Evolutionary conservation across 225 moss, liverwort and hornwort genomes (phyloP).

Genomic region (Asterella californica): DNA sequence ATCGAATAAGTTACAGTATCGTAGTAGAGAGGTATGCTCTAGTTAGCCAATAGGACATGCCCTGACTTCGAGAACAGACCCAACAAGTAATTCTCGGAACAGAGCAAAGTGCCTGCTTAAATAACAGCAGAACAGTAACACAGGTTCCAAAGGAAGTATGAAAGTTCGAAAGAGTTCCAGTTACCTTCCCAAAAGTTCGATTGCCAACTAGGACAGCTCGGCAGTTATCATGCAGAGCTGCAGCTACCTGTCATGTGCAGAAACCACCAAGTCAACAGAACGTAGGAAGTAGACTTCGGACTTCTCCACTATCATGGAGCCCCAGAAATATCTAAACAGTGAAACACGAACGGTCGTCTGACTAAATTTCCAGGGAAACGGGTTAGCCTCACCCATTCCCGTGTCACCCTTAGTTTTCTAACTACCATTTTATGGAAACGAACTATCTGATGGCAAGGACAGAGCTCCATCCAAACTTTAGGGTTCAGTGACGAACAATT

Average conservation of each 20-base stretch:
- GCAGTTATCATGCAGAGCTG: conserved; percentile 88
- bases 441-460: not conserved
- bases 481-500: conserved; percentile 50
- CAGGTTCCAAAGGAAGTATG: too few species aligned
- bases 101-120: not conserved
- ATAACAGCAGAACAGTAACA: not conserved
- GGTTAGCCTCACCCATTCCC: not conserved
- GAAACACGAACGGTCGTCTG: not conserved
- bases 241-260: conserved; percentile 61
- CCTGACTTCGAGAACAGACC: not conserved
- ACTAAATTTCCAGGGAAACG: not conserved
- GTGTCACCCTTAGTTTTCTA: not conserved
- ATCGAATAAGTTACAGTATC: not conserved
- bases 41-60: not conserved
- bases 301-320: not conserved
- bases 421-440: too few species aligned
- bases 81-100: not conserved
- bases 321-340: not conserved
- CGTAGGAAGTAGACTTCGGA: not conserved
- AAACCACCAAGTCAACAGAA: not conserved
- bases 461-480: not conserved
- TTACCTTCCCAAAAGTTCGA: conserved; percentile 89
- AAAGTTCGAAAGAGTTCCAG: not conserved
- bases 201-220: conserved; percentile 74
- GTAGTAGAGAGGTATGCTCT: too few species aligned